Evolutionary conservation across 768 basidiomycete genomes (phyloP), one percentile per base, ranked within the genome.

Genomic region (Mycena sanguinolenta): DNA sequence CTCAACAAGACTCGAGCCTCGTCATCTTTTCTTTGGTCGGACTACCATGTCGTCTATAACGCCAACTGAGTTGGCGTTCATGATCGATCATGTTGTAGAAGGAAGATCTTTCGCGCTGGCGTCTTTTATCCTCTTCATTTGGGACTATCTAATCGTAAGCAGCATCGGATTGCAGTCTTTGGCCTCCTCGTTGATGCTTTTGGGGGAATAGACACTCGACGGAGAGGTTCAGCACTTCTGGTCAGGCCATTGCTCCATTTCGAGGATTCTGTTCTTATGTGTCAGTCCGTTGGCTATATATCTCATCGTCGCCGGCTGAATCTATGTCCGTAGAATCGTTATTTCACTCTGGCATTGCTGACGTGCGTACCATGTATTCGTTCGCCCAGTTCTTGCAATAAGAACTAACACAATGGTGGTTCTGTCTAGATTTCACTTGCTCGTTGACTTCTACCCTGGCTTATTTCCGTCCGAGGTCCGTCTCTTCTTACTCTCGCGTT

Each of bases 51-150:
- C 38, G 55, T 32, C 55, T 34, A 60, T 57, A 19, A 17, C n/a
- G 61, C 72, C 72, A 73, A 63, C 68, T 67, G 72, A 55, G 72
- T 70, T 73, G 72, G 72, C 50, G 23, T 34, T 27, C 55, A 60
- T 28, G 4, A 25, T 73, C 27, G 53, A 30, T 25, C 72, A 73
- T 73, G 72, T 73, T 27, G 60, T 73, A 58, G 72, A 73, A 39
- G 39, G 39, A 39, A 39, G 39, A 65, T 69, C 67, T 34, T 73
- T 73, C 36, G 72, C 72, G 68, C 68, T 69, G 68, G 72, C 72
- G 63, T 69, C 72, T 63, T 73, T 73, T 32, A 42, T 73, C 4
- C 49, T 73, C 2, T 52, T 73, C 38, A 38, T 73, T 10, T 73
- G 64, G 64, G 72, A 73, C 34, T 70, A 70, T 44, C 27, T 59